These are phyloP conservation scores for Amphibolis antarctica DNA, from an alignment of 106 monocot genomes.

Conservation along the genomic window DNA sequence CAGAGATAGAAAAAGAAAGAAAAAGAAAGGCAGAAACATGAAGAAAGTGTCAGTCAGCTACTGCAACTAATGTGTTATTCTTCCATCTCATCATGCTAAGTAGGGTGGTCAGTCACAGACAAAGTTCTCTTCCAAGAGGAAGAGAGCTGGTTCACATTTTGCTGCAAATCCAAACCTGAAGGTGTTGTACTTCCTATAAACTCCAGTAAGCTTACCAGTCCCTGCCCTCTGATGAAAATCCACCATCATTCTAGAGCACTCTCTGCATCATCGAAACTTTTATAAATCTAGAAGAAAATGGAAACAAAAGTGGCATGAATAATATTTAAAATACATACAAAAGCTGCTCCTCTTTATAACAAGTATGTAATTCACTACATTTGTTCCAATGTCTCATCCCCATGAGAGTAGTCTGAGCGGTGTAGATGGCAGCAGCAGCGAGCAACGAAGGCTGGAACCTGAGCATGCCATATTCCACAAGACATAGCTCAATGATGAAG, in stretches of 20 bases:
- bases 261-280: conserved; percentile 5
- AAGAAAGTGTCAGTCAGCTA: no score
- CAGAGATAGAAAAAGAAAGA: no score
- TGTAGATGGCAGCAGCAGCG: conserved; percentile 83
- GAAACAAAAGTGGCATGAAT: not conserved
- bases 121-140: conserved; percentile 20
- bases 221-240: conserved; percentile 23
- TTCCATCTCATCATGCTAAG: no score
- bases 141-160: conserved; percentile 18
- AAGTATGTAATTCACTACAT: conserved; percentile 45
- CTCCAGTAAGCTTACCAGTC: conserved; percentile 25
- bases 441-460: conserved; percentile 62
- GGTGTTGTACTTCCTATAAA: conserved; percentile 24
- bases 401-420: conserved; percentile 64
- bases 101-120: no score
- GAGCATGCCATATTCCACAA: conserved; percentile 79
- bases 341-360: conserved; percentile 64
- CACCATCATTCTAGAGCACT: conserved; percentile 30
- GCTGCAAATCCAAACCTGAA: conserved; percentile 22
- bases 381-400: conserved; percentile 58
- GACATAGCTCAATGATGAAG: conserved; percentile 19
- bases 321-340: conserved; percentile 36
- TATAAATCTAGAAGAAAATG: not conserved
- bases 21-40: no score
- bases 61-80: no score